These are phyloP conservation scores for Bipolaris sorokiniana DNA, from an alignment of 2,329 filamentous ascomycete species.

Conservation along the genomic window DNA sequence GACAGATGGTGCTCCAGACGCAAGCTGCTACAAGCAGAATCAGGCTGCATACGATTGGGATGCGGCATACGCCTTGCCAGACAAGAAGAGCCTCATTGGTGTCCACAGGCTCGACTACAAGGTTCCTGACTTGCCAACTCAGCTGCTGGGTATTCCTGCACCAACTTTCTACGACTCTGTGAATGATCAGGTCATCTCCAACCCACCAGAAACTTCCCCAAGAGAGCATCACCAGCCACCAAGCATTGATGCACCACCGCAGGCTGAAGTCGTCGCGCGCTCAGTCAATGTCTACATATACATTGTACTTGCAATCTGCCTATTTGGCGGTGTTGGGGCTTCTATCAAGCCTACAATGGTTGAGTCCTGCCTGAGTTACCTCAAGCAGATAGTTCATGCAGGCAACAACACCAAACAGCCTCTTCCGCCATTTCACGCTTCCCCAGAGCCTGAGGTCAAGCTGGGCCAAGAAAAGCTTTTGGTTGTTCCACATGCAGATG, in stretches of 20 bases:
- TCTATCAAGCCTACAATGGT: conserved; percentile 20
- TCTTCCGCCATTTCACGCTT: conserved; percentile 14
- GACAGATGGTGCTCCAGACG: conserved; percentile 68
- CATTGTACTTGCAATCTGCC: conserved; percentile 17
- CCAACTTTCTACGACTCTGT: conserved; percentile 32
- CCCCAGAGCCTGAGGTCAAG: conserved; percentile 9
- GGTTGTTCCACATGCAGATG: conserved; percentile 8
- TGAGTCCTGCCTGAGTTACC: conserved; percentile 24
- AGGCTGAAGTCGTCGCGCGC: conserved; percentile 20
- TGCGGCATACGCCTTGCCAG: conserved; percentile 35
- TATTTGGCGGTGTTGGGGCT: conserved; percentile 21
- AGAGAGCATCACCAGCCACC: conserved; percentile 20
- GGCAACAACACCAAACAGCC: conserved; percentile 14
- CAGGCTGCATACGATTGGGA: conserved; percentile 35
- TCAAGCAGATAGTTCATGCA: conserved; percentile 20
- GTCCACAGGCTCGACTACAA: conserved; percentile 47
- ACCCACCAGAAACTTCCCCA: conserved; percentile 29
- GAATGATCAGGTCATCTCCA: conserved; percentile 28
- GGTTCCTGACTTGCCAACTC: conserved; percentile 27
- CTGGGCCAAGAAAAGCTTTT: conserved; percentile 8
- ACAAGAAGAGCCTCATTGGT: conserved; percentile 47
- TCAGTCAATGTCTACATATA: conserved; percentile 14
- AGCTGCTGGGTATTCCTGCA: conserved; percentile 33
- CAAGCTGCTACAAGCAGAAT: conserved; percentile 59
- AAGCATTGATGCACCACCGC: conserved; percentile 30